These are phyloP conservation scores for Pholiota conissans DNA, from an alignment of 768 basidiomycete genomes.

Conservation along the genomic window DNA sequence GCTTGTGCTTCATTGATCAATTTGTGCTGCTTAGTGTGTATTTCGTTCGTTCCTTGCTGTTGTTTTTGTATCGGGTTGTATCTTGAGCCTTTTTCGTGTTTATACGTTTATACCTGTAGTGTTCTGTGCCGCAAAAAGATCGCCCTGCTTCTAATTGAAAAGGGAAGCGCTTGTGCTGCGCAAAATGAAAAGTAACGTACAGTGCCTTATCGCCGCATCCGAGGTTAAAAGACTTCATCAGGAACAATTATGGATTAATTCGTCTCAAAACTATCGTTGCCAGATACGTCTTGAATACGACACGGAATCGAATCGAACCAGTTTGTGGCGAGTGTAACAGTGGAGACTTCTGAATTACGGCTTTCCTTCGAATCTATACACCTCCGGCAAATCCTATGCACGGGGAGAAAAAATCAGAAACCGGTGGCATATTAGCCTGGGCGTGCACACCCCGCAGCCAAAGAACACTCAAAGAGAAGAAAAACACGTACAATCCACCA, in stretches of 20 bases:
- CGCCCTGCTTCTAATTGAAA: too few species aligned
- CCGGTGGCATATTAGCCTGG: neutral
- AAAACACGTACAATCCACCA: slow-evolving; percentile 64
- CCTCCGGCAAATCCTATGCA: slow-evolving; percentile 63
- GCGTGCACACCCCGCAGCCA: neutral
- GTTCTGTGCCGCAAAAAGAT: too few species aligned
- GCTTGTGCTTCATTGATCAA: too few species aligned
- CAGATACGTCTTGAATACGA: neutral
- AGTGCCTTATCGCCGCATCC: too few species aligned
- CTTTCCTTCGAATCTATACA: slow-evolving; percentile 66
- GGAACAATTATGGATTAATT: neutral
- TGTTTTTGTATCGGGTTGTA: neutral
- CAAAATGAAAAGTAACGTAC: too few species aligned
- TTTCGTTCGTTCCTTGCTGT: neutral
- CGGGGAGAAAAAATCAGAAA: neutral
- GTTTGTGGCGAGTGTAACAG: neutral
- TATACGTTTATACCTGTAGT: too few species aligned
- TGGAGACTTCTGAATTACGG: neutral
- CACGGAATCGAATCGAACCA: neutral
- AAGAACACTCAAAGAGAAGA: neutral
- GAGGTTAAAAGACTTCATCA: neutral
- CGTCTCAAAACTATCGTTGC: too few species aligned
- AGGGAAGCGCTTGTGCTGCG: too few species aligned
- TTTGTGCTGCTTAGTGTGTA: neutral
- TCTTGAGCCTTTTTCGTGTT: too few species aligned